Conservation (phyloP, 2,329 filamentous ascomycete genomes). For the Immersiporthe knoxdaviesiana region DNA sequence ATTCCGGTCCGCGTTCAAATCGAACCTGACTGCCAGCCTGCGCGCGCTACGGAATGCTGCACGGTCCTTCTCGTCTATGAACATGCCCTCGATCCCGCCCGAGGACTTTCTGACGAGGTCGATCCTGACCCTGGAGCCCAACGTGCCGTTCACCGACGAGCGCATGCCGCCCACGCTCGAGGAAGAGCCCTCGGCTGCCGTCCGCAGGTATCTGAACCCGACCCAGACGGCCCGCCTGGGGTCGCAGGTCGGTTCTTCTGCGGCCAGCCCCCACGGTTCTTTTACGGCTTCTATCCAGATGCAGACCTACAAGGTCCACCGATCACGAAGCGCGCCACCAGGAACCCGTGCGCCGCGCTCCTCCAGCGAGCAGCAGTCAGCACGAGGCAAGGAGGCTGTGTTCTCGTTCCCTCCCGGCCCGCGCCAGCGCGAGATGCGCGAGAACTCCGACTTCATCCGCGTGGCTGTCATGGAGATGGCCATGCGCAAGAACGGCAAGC, state of each 20-base stretch:
- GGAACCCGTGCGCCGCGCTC: constrained; percentile 23
- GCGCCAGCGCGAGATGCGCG: constrained; percentile 69
- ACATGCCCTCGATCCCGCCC: constrained; percentile 65
- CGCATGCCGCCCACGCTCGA: constrained; percentile 64
- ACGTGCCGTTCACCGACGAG: constrained; percentile 69
- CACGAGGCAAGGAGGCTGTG: constrained; percentile 34
- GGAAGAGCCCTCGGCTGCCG: constrained; percentile 67
- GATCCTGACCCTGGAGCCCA: constrained; percentile 68
- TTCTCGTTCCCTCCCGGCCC: constrained; percentile 48
- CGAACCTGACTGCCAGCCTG: constrained; percentile 69
- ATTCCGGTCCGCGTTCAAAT: constrained; percentile 65
- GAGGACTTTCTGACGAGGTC: constrained; percentile 70
- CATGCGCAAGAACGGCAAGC: constrained; percentile 68
- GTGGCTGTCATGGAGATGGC: constrained; percentile 74
- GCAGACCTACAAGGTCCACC: constrained; percentile 69
- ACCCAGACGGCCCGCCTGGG: constrained; percentile 56
- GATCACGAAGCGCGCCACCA: constrained; percentile 46
- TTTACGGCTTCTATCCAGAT: constrained; percentile 73
- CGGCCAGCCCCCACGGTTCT: constrained; percentile 35
- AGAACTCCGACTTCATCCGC: constrained; percentile 72
- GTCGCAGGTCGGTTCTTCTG: constrained; percentile 37
- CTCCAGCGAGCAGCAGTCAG: constrained; percentile 32
- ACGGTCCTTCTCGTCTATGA: constrained; percentile 64
- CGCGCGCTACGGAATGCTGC: constrained; percentile 67
- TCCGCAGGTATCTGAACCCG: constrained; percentile 70